Evolutionary conservation across 495 filamentous ascomycete genomes (phyloP).

Genomic region (Thozetella sp.): DNA sequence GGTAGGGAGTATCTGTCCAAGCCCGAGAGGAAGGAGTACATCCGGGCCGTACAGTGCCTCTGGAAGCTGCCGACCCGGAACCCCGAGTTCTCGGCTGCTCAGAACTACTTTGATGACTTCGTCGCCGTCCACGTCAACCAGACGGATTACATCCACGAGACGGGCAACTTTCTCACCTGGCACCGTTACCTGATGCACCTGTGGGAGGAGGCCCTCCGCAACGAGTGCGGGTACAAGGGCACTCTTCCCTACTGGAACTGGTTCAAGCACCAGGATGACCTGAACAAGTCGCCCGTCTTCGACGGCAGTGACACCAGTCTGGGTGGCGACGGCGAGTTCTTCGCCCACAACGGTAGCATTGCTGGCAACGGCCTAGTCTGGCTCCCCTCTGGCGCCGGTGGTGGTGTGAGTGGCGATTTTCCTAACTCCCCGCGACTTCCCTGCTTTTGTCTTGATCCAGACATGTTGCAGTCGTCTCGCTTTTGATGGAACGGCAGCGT

Average conservation of each 20-base stretch:
- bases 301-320: conserved; percentile 62
- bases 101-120: conserved; percentile 64
- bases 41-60: conserved; percentile 68
- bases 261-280: conserved; percentile 49
- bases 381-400: conserved; percentile 55
- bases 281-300: conserved; percentile 59
- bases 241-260: conserved; percentile 63
- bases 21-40: conserved; percentile 57
- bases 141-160: conserved; percentile 61
- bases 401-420: conserved; percentile 35
- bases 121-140: conserved; percentile 66
- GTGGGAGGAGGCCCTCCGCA: conserved; percentile 64
- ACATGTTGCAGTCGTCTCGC: background rate
- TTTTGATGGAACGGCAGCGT: background rate
- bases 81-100: conserved; percentile 26
- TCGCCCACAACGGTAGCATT: conserved; percentile 26
- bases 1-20: conserved; percentile 28
- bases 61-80: conserved; percentile 42
- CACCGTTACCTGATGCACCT: conserved; percentile 67
- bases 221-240: conserved; percentile 67
- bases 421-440: background rate
- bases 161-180: conserved; percentile 70
- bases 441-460: background rate
- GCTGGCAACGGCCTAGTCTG: conserved; percentile 4
- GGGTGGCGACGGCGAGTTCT: conserved; percentile 57